Base-by-base conservation (phyloP, 305 asterid species). In the Ilex paraguariensis region DNA sequence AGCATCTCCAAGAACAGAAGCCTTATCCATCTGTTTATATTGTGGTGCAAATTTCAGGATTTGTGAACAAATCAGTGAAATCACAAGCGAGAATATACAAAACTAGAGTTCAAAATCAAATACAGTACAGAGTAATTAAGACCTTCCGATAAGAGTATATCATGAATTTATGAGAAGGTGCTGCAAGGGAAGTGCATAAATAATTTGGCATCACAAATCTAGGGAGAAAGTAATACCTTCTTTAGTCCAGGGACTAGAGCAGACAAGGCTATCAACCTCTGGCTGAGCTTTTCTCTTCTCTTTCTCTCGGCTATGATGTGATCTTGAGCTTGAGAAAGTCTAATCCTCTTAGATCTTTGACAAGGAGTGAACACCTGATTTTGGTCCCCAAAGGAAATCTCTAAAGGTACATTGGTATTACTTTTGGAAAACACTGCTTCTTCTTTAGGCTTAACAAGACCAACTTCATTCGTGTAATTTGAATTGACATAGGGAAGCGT, bases 221-320 rank as follows among this genome's bases (percentile, higher is more conserved):
- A 33, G 40, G 40, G 40, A 33, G 40, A 33, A 33, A 36, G 42
- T 36, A 36, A 21, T 61, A 91, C 98, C 98, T 86, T 91, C 78
- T 83, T 91, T 58, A 91, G 72, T 45, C 96, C 98, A 14, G 98
- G 98, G 56, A 91, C 84, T 0, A 91, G 78, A 49, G 90, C 87
- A 64, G 98, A 84, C 55, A 91, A 58, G 57, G 93, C 90, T 12
- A 91, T 82, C 85, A 91, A 91, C 57, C 84, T 84, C 65, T 86
- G 98, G 79, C 82, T 88, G 61, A 91, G 91, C 44, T 88, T 91
- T 68, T 91, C 96, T 59, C 96, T 78, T 64, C 98, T 78, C 71
- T 77, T 88, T 63, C 98, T 80, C 84, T 91, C 98, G 44, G 96
- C 95, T 39, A 91, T 67, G 53, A 88, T 79, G 69, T 88, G 95